Conservation (phyloP, 2,329 filamentous ascomycete species). For the Alternaria sp. region DNA sequence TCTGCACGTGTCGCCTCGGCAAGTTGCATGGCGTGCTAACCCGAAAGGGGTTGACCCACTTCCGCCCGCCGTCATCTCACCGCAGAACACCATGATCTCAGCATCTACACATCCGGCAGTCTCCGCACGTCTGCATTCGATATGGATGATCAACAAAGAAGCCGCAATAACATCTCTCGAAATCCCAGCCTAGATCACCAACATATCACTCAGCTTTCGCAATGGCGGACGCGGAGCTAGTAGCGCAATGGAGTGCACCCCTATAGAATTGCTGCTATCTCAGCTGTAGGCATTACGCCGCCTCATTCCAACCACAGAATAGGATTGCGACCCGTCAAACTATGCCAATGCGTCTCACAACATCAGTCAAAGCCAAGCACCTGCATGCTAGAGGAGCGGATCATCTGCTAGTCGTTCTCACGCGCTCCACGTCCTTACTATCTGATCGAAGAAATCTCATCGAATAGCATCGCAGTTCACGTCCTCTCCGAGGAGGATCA, state of each 20-base stretch:
- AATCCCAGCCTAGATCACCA: rapidly evolving
- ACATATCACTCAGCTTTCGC: background rate
- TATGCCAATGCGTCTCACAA: background rate
- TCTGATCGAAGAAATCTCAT: background rate
- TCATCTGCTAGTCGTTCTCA: background rate
- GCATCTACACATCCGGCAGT: background rate
- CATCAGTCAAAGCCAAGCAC: no score
- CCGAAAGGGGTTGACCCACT: background rate
- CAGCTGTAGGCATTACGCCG: background rate
- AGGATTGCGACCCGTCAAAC: no score
- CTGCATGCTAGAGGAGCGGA: background rate
- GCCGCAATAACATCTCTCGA: background rate
- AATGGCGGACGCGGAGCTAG: background rate
- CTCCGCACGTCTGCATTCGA: background rate
- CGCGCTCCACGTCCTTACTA: background rate
- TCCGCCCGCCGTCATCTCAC: background rate
- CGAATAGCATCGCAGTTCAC: background rate
- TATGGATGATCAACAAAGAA: background rate
- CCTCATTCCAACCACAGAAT: background rate
- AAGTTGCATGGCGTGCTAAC: conserved; percentile 8
- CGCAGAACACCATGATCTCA: background rate
- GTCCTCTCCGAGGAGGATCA: background rate
- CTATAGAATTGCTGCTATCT: background rate
- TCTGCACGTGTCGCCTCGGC: conserved; percentile 4
- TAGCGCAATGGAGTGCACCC: background rate